phyloP scores from a whole-genome alignment of 768 basidiomycete genomes.

The Lactarius indigo region DNA sequence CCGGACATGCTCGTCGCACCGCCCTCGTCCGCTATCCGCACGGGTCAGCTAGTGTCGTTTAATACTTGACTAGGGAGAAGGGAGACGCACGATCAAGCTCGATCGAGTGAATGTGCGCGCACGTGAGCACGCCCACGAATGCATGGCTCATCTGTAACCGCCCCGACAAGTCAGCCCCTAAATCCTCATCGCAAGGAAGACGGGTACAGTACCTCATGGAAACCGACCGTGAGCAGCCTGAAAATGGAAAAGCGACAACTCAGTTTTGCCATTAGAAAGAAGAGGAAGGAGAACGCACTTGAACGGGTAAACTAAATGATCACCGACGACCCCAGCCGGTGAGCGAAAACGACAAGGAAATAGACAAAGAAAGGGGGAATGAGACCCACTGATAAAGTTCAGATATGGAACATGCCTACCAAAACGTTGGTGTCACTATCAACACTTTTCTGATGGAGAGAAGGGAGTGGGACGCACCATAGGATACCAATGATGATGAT shows the following conservation, averaged over 20 bases:
- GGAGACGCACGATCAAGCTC: constrained; percentile 79
- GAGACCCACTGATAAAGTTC: constrained; percentile 63
- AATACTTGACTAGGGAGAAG: neutral
- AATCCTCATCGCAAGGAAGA: neutral
- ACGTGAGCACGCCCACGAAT: constrained; percentile 72
- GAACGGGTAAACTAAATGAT: constrained; percentile 74
- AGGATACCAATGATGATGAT: constrained; percentile 72
- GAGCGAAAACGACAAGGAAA: neutral
- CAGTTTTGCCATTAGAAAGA: neutral
- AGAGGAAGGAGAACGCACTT: constrained; percentile 54
- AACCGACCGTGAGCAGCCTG: constrained; percentile 81
- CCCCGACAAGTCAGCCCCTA: neutral
- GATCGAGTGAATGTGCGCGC: constrained; percentile 81
- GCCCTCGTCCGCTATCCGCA: constrained; percentile 71
- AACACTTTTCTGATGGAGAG: neutral
- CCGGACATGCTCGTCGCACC: constrained; percentile 86
- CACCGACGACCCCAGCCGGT: neutral
- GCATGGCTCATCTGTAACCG: constrained; percentile 78
- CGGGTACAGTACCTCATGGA: constrained; percentile 62
- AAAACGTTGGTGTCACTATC: neutral
- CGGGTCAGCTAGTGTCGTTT: neutral
- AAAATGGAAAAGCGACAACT: neutral
- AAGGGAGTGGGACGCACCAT: constrained; percentile 48
- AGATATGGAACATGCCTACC: constrained; percentile 74
- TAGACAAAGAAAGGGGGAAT: neutral